Evolutionary conservation across 805 yeast genomes (phyloP).

Genomic region (Myxozyma monticola): DNA sequence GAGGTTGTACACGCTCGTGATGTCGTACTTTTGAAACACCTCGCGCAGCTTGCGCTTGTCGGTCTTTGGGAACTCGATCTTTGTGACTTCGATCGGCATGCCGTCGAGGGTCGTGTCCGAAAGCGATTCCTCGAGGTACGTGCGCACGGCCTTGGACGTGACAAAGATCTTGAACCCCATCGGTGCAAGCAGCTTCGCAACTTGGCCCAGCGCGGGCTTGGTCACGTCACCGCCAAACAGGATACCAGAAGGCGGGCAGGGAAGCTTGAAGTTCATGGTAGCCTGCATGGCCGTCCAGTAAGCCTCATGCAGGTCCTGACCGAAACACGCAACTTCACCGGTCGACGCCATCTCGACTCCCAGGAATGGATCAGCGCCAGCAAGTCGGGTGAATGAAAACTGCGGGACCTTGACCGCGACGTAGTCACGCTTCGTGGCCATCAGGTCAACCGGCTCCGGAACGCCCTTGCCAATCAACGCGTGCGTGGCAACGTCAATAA

Average conservation of each 20-base stretch:
- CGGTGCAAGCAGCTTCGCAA: slow-evolving; percentile 66
- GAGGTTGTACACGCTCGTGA: slow-evolving; percentile 86
- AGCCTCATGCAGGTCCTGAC: slow-evolving; percentile 79
- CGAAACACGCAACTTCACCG: slow-evolving; percentile 98
- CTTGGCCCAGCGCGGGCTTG: slow-evolving; percentile 66
- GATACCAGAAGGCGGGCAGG: slow-evolving; percentile 84
- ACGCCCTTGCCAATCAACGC: slow-evolving; percentile 72
- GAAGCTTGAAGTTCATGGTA: slow-evolving; percentile 94
- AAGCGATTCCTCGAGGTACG: slow-evolving; percentile 59
- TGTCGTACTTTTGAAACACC: slow-evolving; percentile 81
- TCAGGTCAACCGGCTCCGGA: slow-evolving; percentile 79
- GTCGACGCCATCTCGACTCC: slow-evolving; percentile 99
- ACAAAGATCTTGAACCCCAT: slow-evolving; percentile 81
- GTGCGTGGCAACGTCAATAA: slow-evolving; percentile 90
- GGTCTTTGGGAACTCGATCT: slow-evolving; percentile 86
- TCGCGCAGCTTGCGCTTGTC: slow-evolving; percentile 93
- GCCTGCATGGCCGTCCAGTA: slow-evolving; percentile 98
- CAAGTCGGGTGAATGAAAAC: slow-evolving; percentile 95
- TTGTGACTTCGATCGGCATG: slow-evolving; percentile 49
- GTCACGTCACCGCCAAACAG: slow-evolving; percentile 92
- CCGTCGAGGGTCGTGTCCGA: slow-evolving; percentile 40
- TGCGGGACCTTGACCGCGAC: slow-evolving; percentile 99
- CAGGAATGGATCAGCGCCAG: slow-evolving; percentile 98
- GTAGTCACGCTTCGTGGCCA: slow-evolving; percentile 67
- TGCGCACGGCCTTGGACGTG: slow-evolving; percentile 70